Evolutionary conservation across 352 stramenopile genomes (phyloP), one percentile per base, ranked within the genome.

Genomic region (Saprolegnia diclina): DNA sequence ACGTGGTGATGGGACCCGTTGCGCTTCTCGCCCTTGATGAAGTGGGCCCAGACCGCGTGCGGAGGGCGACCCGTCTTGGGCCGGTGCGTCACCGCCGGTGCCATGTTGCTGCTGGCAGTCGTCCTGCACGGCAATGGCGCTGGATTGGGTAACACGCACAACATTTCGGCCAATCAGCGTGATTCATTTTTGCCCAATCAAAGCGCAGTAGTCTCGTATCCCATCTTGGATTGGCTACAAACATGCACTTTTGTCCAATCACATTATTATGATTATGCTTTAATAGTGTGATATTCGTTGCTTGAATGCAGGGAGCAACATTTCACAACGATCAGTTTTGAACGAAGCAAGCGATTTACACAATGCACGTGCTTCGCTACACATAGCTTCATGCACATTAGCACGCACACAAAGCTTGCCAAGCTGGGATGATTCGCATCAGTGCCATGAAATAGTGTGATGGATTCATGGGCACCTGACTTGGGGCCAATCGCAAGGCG

Each of bases 1-100:
- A 59, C 62, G 32, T 68, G 62, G 35, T 68, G 62, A 32, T 68
- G 62, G 62, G 22, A 68, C 38, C 32, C 18, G 32, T 56, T 68
- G 16, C 62, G 45, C 45, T 68, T 68, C 50, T 57, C 62, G 29
- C 62, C 62, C 24, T 32, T 22, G 45, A 68, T 68, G 40, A 59
- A 68, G 40, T 68, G 62, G 6, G 16, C 35, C 62, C 62, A 68
- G 13, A 68, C 62, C 5, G 40, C 62, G 32, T 68, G 62, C 18
- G 62, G 21, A 13, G 62, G 62, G 13, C 62, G 45, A 19, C 62
- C 62, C 18, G 46, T 57, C 21, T 57, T 56, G 10, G 62, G 10
- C 50, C 62, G 64, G 26, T 24, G 50, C 32, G 26, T 35, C 24
- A 18, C 16, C 18, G 42, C 59, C 35, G 13, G 13, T 16, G 35